These are phyloP conservation scores for Mytilinidion resinicola DNA, from an alignment of 495 filamentous ascomycete species.

Conservation along the genomic window DNA sequence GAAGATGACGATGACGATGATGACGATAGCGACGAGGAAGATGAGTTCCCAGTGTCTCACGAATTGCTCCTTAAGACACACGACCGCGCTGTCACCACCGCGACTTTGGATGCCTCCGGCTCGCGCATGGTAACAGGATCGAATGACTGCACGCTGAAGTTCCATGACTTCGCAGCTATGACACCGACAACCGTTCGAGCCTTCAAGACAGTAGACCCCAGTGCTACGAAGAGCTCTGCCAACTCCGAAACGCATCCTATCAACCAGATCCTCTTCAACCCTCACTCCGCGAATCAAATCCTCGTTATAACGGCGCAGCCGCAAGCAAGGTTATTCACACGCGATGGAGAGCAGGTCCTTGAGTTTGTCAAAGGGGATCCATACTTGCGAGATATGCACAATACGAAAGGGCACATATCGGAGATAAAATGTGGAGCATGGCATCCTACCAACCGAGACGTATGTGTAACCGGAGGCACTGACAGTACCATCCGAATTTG, in stretches of 20 bases:
- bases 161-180: conserved; percentile 94
- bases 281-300: conserved; percentile 69
- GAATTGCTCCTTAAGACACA: conserved; percentile 89
- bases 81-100: conserved; percentile 76
- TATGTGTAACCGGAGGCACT: conserved; percentile 83
- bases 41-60: conserved; percentile 90
- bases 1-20: conserved; percentile 53
- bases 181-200: conserved; percentile 87
- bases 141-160: conserved; percentile 81
- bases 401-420: conserved; percentile 92
- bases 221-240: conserved; percentile 62
- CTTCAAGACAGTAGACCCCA: conserved; percentile 89
- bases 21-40: conserved; percentile 65
- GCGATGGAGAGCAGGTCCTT: conserved; percentile 76
- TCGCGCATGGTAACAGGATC: conserved; percentile 81
- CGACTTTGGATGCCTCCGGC: conserved; percentile 78
- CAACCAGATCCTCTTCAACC: conserved; percentile 80
- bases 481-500: conserved; percentile 94
- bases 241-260: conserved; percentile 79
- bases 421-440: conserved; percentile 82
- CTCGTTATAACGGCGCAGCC: conserved; percentile 80
- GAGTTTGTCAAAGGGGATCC: conserved; percentile 97
- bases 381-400: conserved; percentile 93
- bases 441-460: conserved; percentile 74
- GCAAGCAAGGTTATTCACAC: conserved; percentile 80